Conservation (phyloP, 148 eudicot species). For the Gaultheria prostrata region DNA sequence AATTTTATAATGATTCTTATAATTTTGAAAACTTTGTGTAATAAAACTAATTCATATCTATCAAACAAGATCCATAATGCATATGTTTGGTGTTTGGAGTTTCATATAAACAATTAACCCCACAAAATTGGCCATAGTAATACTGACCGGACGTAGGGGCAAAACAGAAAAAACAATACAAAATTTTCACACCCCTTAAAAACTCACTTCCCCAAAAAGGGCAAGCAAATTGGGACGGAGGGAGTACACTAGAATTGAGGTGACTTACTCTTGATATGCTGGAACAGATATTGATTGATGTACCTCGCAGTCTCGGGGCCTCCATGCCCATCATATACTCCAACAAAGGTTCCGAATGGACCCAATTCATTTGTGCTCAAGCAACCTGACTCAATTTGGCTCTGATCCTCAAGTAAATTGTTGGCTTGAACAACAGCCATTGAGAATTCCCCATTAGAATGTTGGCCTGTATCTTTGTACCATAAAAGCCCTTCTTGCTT, state of each 20-base stretch:
- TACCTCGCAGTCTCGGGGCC: conserved; percentile 88
- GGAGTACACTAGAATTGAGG: not conserved
- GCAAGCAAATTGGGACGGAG: too few species aligned
- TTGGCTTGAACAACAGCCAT: conserved; percentile 93
- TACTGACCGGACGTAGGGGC: too few species aligned
- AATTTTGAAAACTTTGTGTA: too few species aligned
- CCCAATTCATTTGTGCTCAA: conserved; percentile 59
- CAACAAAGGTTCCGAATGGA: conserved; percentile 73
- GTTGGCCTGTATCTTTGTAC: conserved; percentile 79
- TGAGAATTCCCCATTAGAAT: conserved; percentile 71
- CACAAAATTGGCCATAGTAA: too few species aligned
- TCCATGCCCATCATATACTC: conserved; percentile 87
- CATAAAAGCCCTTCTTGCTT: conserved; percentile 80
- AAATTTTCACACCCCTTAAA: too few species aligned
- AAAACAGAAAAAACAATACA: too few species aligned
- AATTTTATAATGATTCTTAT: too few species aligned
- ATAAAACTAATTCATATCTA: too few species aligned
- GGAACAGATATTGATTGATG: conserved; percentile 66
- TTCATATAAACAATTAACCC: too few species aligned
- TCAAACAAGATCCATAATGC: too few species aligned
- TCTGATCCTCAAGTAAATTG: conserved; percentile 78
- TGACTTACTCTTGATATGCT: conserved; percentile 67
- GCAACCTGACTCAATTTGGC: conserved; percentile 79
- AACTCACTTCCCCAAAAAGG: too few species aligned
- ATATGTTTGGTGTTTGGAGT: too few species aligned